Conservation (phyloP, 352 stramenopile species). For the Globisporangium splendens region DNA sequence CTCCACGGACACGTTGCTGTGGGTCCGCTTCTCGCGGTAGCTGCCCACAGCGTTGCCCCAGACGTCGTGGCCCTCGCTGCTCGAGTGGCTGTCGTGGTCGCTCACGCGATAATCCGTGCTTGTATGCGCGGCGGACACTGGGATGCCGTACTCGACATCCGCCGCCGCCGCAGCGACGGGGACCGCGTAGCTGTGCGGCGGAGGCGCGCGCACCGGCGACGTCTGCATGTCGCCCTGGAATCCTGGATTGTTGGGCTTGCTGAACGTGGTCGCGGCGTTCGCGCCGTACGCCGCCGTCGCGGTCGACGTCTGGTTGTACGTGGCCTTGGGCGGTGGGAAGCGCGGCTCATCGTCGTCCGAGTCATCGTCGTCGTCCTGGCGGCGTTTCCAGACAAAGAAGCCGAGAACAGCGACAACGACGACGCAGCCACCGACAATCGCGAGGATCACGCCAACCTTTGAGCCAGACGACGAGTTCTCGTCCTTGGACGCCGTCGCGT, state of each 20-base stretch:
- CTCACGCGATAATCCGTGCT: conserved; percentile 24
- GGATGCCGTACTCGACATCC: neutral
- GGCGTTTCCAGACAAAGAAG: conserved; percentile 61
- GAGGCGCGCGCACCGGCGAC: conserved; percentile 4
- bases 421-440: conserved; percentile 32
- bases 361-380: conserved; percentile 54
- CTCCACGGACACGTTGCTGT: conserved; percentile 58
- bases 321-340: conserved; percentile 16
- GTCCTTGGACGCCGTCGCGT: conserved; percentile 23
- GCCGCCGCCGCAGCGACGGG: conserved; percentile 4
- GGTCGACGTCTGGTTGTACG: conserved; percentile 15
- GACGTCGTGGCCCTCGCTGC: conserved; percentile 30
- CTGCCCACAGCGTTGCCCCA: conserved; percentile 36
- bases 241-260: conserved; percentile 6
- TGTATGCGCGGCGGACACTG: no score
- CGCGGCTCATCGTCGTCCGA: conserved; percentile 47
- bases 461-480: conserved; percentile 27
- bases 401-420: conserved; percentile 43
- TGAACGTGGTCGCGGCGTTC: conserved; percentile 23
- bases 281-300: conserved; percentile 13
- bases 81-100: conserved; percentile 24
- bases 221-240: conserved; percentile 6
- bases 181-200: conserved; percentile 18
- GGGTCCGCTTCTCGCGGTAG: conserved; percentile 41
- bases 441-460: conserved; percentile 40